Evolutionary conservation across 2,329 filamentous ascomycete species (phyloP), one percentile per base, ranked within the genome.

Genomic region (Aspergillus sp.): DNA sequence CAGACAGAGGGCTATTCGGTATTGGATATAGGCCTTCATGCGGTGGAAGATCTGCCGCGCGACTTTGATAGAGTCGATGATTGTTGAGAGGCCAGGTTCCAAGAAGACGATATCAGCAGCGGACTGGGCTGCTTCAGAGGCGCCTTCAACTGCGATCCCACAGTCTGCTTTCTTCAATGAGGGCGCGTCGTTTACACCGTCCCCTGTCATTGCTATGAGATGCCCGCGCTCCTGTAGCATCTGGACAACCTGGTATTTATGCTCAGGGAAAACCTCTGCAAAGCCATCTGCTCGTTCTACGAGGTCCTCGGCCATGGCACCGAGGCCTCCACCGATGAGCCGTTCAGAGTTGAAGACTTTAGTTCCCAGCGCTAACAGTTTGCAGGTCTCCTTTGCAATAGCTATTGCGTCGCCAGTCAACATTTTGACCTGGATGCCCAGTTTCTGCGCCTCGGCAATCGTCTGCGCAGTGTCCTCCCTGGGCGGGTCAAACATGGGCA

Each of bases 261-360:
- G 87, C 76, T 89, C 86, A 46, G 87, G 87, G 76, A 88, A 89
- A 44, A 90, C 87, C 73, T 89, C 87, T 34, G 87, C 87, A 73
- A 89, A 89, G 65, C 87, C 87, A 68, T 89, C 87, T 33, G 87
- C 87, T 61, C 87, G 85, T 77, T 91, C 88, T 58, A 90, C 87
- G 17, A 91, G 82, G 71, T 91, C 89, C 75, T 90, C 86, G 73
- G 89, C 86, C 64, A 88, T 88, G 59, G 86, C 85, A 61, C 89
- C 89, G 57, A 91, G 82, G 75, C 88, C 88, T 70, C 88, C 88
- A 73, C 89, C 86, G 65, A 91, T 90, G 61, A 91, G 82, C 77
- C 87, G 88, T 66, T 89, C 86, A 42, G 89, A 91, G 79, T 90
- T 90, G 79, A 90, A 91, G 60, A 91, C 88, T 79, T 91, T 91